Evolutionary conservation across 2,329 filamentous ascomycete genomes (phyloP), one percentile per base, ranked within the genome.

Genomic region (Alternaria arbusti): DNA sequence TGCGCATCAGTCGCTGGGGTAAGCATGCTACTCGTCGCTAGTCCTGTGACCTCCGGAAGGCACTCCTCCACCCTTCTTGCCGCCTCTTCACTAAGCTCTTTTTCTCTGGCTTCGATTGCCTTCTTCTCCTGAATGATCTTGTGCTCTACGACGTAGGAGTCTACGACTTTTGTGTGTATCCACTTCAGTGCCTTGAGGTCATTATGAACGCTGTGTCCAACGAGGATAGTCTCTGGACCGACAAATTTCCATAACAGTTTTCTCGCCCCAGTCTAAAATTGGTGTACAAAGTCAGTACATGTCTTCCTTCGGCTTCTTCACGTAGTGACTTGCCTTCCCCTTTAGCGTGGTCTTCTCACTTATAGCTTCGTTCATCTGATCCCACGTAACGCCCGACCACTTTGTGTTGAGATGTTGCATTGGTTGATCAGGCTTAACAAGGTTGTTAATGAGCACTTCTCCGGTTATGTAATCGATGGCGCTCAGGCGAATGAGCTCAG

Each of bases 401-500:
- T 73, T 77, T 0, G 84, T 87, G 69, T 86, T 85, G 69, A 82
- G 82, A 68, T 87, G 82, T 6, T 70, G 56, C 80, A 88, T 84
- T 9, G 69, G 69, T 0, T 82, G 79, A 11, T 79, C 72, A 0
- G 86, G 86, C 50, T 75, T 82, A 4, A 88, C 85, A 2, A 88
- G 78, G 6, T 75, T 80, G 70, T 88, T 83, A 28, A 88, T 71
- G 1, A 88, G 80, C 11, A 84, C 69, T 13, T 81, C 70, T 4
- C 81, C 79, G 1, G 83, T 81, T 69, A 87, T 86, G 68, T 84
- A 86, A 13, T 69, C 86, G 25, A 88, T 70, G 2, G 83, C 70
- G 0, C 83, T 84, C 1, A 88, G 45, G 4, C 86, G 84, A 61
- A 88, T 86, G 8, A 88, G 74, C 64, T 87, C 85, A 0, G 76